Percentiles rank a stretch among this genome's conserved stretches.
phyloP scores from a whole-genome alignment of 2,329 filamentous ascomycete genomes.

The Zopfia rhizophila region DNA sequence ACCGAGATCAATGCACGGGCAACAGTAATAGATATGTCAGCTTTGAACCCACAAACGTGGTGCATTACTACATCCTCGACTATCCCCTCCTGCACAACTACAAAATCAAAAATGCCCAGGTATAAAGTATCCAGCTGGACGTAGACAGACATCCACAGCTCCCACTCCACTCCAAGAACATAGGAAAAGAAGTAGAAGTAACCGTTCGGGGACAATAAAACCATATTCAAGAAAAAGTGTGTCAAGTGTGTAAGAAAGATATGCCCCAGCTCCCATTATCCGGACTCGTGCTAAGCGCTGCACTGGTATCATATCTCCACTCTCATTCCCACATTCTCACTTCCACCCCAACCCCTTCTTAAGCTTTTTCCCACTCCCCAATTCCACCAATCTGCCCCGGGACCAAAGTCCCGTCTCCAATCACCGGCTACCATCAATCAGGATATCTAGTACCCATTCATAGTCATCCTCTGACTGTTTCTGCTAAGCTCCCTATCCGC shows the following conservation, averaged over 20 bases:
- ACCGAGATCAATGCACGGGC: too few relatives aligned
- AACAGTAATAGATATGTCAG: too few relatives aligned
- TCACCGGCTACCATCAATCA: constrained; percentile 40
- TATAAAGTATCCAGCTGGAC: constrained; percentile 29
- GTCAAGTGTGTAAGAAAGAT: constrained; percentile 40
- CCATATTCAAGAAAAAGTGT: constrained; percentile 44
- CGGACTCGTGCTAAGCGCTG: constrained; percentile 44
- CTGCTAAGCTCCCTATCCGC: constrained; percentile 96
- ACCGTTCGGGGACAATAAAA: constrained; percentile 48
- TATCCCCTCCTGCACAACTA: too few relatives aligned
- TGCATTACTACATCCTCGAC: too few relatives aligned
- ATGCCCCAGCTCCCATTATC: constrained; percentile 23
- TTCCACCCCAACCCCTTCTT: neutral
- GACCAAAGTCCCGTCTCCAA: constrained; percentile 34
- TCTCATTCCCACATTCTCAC: constrained; percentile 9
- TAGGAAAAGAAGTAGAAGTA: constrained; percentile 34
- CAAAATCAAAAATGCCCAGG: constrained; percentile 18
- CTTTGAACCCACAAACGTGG: too few relatives aligned
- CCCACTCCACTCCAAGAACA: constrained; percentile 37
- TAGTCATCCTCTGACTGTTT: constrained; percentile 95
- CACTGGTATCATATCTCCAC: constrained; percentile 52
- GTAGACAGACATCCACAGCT: constrained; percentile 5
- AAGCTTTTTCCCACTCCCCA: neutral
- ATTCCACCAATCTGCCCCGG: constrained; percentile 15
- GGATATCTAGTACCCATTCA: constrained; percentile 90